Conservation (phyloP, 768 basidiomycete species). For the Lactifluus piperatus region DNA sequence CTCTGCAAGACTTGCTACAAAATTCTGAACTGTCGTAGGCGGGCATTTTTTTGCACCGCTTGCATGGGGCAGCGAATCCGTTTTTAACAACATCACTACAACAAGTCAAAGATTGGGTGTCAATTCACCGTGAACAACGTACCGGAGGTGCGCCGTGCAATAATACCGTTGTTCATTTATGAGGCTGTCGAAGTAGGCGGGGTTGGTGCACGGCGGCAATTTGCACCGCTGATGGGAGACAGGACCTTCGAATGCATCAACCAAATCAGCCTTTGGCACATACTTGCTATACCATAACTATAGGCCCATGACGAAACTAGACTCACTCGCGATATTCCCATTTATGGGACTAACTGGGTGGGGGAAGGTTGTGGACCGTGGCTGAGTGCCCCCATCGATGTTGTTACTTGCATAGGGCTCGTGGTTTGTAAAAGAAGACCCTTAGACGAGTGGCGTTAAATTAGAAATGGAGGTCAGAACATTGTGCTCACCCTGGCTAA, state of each 20-base stretch:
- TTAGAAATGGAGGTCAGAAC: not conserved
- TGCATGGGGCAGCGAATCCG: not conserved
- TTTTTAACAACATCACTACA: not conserved
- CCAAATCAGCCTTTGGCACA: too few species aligned
- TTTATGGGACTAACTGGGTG: too few species aligned
- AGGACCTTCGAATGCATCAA: too few species aligned
- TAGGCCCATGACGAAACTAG: not conserved
- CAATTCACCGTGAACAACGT: not conserved
- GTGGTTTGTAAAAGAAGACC: not conserved
- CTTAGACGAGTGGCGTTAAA: not conserved
- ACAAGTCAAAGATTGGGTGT: not conserved
- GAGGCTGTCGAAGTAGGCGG: not conserved
- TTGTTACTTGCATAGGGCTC: too few species aligned
- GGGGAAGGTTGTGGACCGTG: too few species aligned
- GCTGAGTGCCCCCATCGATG: too few species aligned
- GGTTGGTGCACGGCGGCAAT: not conserved
- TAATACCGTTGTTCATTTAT: slow-evolving; percentile 2
- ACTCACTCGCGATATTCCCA: not conserved
- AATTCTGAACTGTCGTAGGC: not conserved
- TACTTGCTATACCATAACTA: not conserved
- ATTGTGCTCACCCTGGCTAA: too few species aligned
- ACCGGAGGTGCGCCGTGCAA: not conserved
- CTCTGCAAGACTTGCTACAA: slow-evolving; percentile 3
- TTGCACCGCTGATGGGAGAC: not conserved
- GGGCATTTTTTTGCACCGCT: not conserved